Base-by-base conservation (phyloP, 768 basidiomycete species). In the Phaeolepiota aurea region DNA sequence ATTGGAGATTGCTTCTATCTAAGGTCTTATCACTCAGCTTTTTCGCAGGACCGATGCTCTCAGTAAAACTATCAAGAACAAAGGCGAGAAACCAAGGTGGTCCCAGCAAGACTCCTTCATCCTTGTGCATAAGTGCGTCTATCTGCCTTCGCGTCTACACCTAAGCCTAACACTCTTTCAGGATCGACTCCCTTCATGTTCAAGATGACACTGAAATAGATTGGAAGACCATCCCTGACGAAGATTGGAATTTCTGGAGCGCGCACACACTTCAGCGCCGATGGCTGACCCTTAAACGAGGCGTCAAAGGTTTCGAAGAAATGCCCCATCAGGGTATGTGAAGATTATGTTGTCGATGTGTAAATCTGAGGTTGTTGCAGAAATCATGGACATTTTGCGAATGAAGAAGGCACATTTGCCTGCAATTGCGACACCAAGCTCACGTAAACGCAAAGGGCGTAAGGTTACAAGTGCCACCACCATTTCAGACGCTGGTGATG, bases 221-320 rank as follows among this genome's bases (percentile, higher is more conserved):
- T 50, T 91, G 87, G 88, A 87, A 86, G 53, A 69, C 71, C 13
- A 64, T 90, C 9, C 64, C 76, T 1, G 87, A 91, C 54, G 54
- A 74, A 12, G 68, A 80, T 43, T 89, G 87, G 87, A 87, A 89
- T 50, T 54, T 87, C 5, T 89, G 84, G 84, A 89, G 87, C 55
- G 76, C 84, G 0, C 87, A 90, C 52, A 68, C 73, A 11, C 63
- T 90, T 23, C 87, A 88, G 48, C 72, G 85, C 28, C 79, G 85
- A 37, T 90, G 87, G 87, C 54, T 79, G 35, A 82, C 82, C 1
- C 76, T 89, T 78, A 89, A 89, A 53, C 69, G 72, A 42, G 64
- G 82, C 40, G 72, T 89, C 44, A 84, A 82, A 54, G 85, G 82
- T 14, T 72, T 75, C 48, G 85, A 87, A 55, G 74, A 84, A 35